These are phyloP conservation scores for Kluyveromyces sp. DNA, from an alignment of 1,139 yeast genomes.

Conservation along the genomic window DNA sequence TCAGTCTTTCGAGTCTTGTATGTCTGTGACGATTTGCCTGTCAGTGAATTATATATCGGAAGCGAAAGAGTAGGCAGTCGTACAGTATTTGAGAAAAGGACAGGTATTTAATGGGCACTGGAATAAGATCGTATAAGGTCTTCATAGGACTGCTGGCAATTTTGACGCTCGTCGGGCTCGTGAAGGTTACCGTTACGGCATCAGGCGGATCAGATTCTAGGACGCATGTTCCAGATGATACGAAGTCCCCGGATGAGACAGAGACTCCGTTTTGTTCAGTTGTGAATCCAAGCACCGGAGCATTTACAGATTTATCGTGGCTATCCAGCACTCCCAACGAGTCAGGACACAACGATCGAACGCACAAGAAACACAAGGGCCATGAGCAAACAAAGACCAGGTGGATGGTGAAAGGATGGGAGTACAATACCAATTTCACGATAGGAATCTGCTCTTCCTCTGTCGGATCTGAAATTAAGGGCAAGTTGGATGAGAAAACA, in stretches of 20 bases:
- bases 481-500: constrained; percentile 41
- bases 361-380: constrained; percentile 7
- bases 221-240: neutral
- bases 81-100: no score
- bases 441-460: constrained; percentile 66
- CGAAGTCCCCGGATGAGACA: constrained; percentile 1
- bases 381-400: constrained; percentile 17
- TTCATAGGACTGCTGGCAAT: neutral
- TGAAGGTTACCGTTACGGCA: neutral
- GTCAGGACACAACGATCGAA: constrained; percentile 1
- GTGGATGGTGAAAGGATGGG: constrained; percentile 69
- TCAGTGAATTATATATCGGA: no score
- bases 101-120: neutral
- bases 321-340: constrained; percentile 27
- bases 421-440: constrained; percentile 67
- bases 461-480: constrained; percentile 26
- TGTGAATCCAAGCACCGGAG: constrained; percentile 29
- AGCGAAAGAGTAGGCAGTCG: no score
- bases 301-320: constrained; percentile 29
- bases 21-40: no score
- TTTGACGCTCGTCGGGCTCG: neutral
- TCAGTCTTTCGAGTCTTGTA: no score
- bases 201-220: neutral
- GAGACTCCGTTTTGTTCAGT: constrained; percentile 28
- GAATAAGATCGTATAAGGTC: neutral